Base-by-base conservation (phyloP, 2,329 filamentous ascomycete genomes). In the Clonostachys chloroleuca region DNA sequence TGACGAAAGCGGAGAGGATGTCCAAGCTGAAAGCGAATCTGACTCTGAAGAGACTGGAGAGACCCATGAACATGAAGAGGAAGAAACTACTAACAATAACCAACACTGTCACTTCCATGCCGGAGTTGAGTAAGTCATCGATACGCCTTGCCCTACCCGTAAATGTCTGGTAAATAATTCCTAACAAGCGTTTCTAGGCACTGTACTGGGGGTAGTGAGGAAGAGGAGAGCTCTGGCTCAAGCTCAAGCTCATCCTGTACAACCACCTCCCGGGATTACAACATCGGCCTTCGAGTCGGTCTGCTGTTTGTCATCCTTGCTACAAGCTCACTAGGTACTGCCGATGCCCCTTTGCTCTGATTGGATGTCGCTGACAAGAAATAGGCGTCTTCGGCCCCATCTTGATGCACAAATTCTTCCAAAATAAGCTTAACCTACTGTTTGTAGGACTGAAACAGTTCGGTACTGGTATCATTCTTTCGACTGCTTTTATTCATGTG, bases 381-480 rank as follows among this genome's bases (percentile, higher is more conserved):
- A 42, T 17, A 71, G 71, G 73, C 45, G 85, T 88, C 14, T 87
- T 86, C 57, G 68, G 70, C 0, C 87, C 87, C 1, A 83, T 91
- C 41, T 56, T 89, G 17, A 67, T 87, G 18, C 72, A 75, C 5
- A 75, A 74, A 12, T 73, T 84, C 47, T 74, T 84, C 43, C 75
- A 78, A 5, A 63, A 71, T 34, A 76, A 72, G 46, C 57, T 71
- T 12, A 63, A 68, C 45, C 48, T 77, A 6, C 56, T 80, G 12
- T 82, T 89, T 55, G 78, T 81, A 5, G 60, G 86, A 5, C 68
- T 91, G 48, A 87, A 89, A 65, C 87, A 87, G 54, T 88, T 89
- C 53, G 86, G 86, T 4, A 88, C 85, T 0, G 86, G 86, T 12
- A 80, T 89, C 52, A 83, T 89, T 61, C 78, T 89, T 39, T 80